Base-by-base conservation (phyloP, 225 moss, liverwort and hornwort species). In the Neckera pumila region DNA sequence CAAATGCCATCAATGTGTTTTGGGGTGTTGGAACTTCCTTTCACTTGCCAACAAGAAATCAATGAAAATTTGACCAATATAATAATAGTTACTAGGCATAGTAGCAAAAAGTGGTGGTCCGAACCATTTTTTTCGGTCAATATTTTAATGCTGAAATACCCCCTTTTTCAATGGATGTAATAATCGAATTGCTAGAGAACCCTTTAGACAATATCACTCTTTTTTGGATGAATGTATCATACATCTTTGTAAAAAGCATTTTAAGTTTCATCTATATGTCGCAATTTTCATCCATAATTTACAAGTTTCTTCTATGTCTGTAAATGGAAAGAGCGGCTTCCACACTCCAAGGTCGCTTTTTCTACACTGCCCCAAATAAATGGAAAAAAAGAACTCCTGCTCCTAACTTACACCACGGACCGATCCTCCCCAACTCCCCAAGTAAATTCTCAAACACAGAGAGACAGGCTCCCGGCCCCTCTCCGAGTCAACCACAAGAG, bases 31-130 rank as follows among this genome's bases (percentile, higher is more conserved):
- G 3, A 45, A 73, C 73, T 6, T 73, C 30, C 6, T 45, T 73
- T 73, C 5, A 6, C 1, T 28, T 30, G 16, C 11, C 28, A 45
- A 73, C 1, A 71, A 14, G 40, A 42, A 71, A 70, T 40, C 47
- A 47, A 73, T 28, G 16, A 27, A 28, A 28, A 26, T 15, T 16
- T 27, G 3, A 42, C 15, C 1, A 71, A 0, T 7, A 1, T 33
- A 22, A 14, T 12, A 53, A 34, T 36, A 36, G 0, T 14, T 14
- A 49, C 3, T 53, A 33, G 21, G 2, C 5, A 5, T 2, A 14
- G 0, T 53, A 14, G 22, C 14, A 22, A 14, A 53, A 54, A 33
- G 8, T 33, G 4, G 0, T 1, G 1, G 2, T 45, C 6, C 6
- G 0, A 17, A 26, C 16, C 26, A 28, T 9, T 73, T 73, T 28